These are phyloP conservation scores for Eimeria necatrix DNA, from an alignment of 169 alveolate genomes.

Conservation along the genomic window DNA sequence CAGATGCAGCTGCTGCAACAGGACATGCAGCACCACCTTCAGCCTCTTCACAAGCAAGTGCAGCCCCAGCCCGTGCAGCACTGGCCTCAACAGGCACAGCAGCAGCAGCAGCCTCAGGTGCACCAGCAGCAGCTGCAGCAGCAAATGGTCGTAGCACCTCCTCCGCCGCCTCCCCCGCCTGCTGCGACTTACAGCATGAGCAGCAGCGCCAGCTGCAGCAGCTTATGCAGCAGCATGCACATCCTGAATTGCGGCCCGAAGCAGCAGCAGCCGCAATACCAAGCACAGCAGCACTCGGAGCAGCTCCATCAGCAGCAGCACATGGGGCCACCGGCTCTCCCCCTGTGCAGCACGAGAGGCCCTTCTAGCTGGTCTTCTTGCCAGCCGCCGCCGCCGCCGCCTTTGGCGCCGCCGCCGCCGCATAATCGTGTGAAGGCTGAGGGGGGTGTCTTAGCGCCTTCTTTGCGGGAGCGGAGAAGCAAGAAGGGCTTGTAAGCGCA, in stretches of 20 bases:
- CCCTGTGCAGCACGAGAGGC: neutral
- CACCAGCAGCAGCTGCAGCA: constrained; percentile 39
- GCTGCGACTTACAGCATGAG: neutral
- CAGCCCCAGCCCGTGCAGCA: constrained; percentile 14
- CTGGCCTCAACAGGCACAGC: neutral
- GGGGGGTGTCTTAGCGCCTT: neutral
- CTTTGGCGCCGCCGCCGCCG: neutral
- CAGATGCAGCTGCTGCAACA: neutral
- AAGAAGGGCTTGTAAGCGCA: neutral
- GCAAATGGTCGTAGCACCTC: neutral
- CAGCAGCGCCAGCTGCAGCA: constrained; percentile 23
- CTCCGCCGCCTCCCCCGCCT: neutral
- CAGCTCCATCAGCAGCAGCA: constrained; percentile 1
- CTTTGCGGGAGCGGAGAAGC: neutral
- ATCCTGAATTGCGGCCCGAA: neutral
- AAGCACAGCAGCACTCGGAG: neutral
- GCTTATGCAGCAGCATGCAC: neutral
- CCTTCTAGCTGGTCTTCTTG: neutral
- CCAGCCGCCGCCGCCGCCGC: neutral
- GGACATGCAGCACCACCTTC: neutral
- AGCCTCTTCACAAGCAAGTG: neutral
- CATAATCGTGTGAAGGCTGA: neutral
- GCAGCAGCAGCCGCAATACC: neutral
- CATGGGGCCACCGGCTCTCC: neutral
- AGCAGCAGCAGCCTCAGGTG: neutral